Conservation (phyloP, 2,329 filamentous ascomycete species). For the Orbilia blumenaviensis region DNA sequence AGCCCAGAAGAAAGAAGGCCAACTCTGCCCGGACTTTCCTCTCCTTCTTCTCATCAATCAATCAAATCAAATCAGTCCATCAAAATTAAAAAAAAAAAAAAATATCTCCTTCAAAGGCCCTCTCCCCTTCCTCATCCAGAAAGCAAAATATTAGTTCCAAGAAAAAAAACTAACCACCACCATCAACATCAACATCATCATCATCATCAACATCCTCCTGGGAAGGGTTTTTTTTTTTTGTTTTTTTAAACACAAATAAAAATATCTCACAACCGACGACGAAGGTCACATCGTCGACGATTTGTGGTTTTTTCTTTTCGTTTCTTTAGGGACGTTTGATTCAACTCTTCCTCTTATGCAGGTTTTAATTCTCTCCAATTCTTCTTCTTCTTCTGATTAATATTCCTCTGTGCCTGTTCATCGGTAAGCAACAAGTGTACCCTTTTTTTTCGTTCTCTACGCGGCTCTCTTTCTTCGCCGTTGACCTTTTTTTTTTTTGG, state of each 20-base stretch:
- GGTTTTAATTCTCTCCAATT: too few relatives aligned
- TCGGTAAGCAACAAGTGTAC: conserved; percentile 16
- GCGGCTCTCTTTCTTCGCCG: too few relatives aligned
- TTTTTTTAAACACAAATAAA: too few relatives aligned
- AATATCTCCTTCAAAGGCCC: conserved; percentile 12
- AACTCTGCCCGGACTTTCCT: conserved; percentile 38
- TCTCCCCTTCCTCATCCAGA: neutral
- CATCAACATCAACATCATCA: neutral
- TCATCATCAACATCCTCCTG: neutral
- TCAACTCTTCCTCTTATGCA: neutral
- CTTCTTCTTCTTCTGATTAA: too few relatives aligned
- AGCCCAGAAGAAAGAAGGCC: conserved; percentile 9
- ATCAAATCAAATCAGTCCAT: too few relatives aligned
- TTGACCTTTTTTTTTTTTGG: too few relatives aligned
- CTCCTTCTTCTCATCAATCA: conserved; percentile 46
- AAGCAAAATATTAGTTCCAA: neutral
- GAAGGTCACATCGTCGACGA: conserved; percentile 25
- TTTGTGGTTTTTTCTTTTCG: neutral
- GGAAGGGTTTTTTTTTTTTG: too few relatives aligned
- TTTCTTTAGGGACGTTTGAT: neutral
- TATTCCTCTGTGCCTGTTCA: too few relatives aligned
- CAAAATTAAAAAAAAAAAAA: conserved; percentile 31
- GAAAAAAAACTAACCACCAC: neutral
- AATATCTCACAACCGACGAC: too few relatives aligned
- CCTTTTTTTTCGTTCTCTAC: too few relatives aligned